A percentile compares a stretch with the other conserved stretches of the same genome.
Evolutionary conservation across 164 flowering plant genomes (phyloP).

Genomic region (Chimonanthus praecox): DNA sequence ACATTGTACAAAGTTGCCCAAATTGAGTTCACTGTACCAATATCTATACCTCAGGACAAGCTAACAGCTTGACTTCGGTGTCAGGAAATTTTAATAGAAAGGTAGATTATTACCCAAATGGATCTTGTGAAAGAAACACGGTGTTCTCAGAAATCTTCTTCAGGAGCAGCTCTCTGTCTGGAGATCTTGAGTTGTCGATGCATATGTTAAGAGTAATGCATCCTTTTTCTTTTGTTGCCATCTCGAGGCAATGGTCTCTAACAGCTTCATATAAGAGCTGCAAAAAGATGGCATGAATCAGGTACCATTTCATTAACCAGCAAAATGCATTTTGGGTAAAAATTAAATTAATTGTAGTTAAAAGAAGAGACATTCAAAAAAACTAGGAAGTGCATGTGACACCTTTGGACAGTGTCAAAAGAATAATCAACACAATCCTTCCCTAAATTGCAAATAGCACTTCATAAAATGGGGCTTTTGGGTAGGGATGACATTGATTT

Average conservation of each 20-base stretch:
- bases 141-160: neutral
- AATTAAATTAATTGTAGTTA: too few relatives aligned
- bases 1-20: too few relatives aligned
- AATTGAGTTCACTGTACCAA: too few relatives aligned
- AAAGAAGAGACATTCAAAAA: too few relatives aligned
- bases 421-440: neutral
- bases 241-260: neutral
- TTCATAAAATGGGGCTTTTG: too few relatives aligned
- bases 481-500: too few relatives aligned
- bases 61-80: too few relatives aligned
- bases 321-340: neutral
- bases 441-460: neutral
- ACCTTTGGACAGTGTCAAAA: neutral
- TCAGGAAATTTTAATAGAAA: too few relatives aligned
- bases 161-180: neutral
- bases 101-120: slow-evolving; percentile 7
- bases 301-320: neutral
- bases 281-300: neutral
- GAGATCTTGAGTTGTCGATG: neutral
- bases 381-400: too few relatives aligned
- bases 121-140: neutral
- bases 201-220: slow-evolving; percentile 1
- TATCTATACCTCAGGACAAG: too few relatives aligned
- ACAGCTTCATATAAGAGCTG: slow-evolving; percentile 4
- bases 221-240: slow-evolving; percentile 9